Percentiles rank a stretch among this genome's conserved stretches.
Conservation (phyloP, 306 rosid genomes). For the Quercus glauca region DNA sequence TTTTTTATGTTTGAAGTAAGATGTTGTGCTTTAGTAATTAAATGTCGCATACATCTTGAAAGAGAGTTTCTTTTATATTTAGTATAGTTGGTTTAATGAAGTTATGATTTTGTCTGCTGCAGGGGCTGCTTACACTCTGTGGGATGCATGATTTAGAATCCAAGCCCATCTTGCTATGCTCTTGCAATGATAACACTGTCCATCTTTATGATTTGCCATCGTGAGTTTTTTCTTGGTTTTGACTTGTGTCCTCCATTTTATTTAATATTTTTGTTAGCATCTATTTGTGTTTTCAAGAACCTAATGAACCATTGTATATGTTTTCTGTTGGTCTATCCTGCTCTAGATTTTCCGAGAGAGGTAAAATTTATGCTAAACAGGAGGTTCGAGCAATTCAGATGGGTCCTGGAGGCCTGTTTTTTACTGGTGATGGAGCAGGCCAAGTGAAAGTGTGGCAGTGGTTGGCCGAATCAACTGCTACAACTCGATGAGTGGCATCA, state of each 20-base stretch:
- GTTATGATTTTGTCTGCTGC: slow-evolving; percentile 20
- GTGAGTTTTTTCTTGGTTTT: slow-evolving; percentile 45
- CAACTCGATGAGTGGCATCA: slow-evolving; percentile 26
- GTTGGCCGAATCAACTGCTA: slow-evolving; percentile 41
- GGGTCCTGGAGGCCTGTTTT: slow-evolving; percentile 84
- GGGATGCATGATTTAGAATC: slow-evolving; percentile 91
- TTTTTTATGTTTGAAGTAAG: not conserved
- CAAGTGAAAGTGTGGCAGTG: slow-evolving; percentile 88
- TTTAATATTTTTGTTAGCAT: not conserved
- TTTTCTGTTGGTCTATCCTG: slow-evolving; percentile 8
- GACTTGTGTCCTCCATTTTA: not conserved
- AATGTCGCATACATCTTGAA: not conserved
- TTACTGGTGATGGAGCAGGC: slow-evolving; percentile 93
- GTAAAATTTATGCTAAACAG: slow-evolving; percentile 67
- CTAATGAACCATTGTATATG: not conserved
- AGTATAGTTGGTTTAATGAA: slow-evolving; percentile 2
- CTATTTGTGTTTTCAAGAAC: slow-evolving; percentile 10
- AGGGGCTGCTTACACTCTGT: slow-evolving; percentile 82
- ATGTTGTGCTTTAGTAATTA: not conserved
- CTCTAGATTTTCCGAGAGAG: slow-evolving; percentile 85
- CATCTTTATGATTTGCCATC: slow-evolving; percentile 93
- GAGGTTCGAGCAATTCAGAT: slow-evolving; percentile 77
- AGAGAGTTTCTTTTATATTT: not conserved
- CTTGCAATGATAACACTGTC: slow-evolving; percentile 88
- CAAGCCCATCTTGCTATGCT: slow-evolving; percentile 79